Conservation (phyloP, 129 eudicot genomes). For the Lactuca sativa region DNA sequence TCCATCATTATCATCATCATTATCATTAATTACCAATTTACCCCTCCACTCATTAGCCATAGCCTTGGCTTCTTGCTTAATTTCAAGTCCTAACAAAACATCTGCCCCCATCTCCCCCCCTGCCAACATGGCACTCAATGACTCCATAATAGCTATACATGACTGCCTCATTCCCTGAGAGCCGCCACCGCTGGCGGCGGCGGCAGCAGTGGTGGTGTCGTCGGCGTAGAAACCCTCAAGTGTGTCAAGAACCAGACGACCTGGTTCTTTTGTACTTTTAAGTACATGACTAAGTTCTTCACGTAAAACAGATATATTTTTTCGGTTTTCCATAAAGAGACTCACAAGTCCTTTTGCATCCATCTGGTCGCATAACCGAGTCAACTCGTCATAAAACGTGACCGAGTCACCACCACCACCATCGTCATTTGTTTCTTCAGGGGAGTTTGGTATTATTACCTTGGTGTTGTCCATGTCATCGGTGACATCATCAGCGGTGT, state of each 20-base stretch:
- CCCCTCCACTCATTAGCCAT: conserved; percentile 56
- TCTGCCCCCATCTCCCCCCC: conserved; percentile 35
- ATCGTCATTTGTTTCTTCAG: conserved; percentile 17
- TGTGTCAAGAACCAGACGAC: conserved; percentile 43
- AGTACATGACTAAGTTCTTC: conserved; percentile 52
- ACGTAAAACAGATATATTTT: conserved; percentile 20
- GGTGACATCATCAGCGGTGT: conserved; percentile 23
- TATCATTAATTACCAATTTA: conserved; percentile 45
- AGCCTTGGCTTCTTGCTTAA: conserved; percentile 57
- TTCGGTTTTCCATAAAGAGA: conserved; percentile 42
- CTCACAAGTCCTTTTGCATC: conserved; percentile 56
- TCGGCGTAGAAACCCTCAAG: conserved; percentile 50
- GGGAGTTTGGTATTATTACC: background rate
- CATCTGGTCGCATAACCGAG: conserved; percentile 59
- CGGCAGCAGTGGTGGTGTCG: background rate
- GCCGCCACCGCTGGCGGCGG: background rate
- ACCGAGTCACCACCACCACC: conserved; percentile 33
- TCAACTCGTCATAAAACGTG: conserved; percentile 49
- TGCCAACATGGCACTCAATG: conserved; percentile 54
- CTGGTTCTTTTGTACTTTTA: conserved; percentile 45
- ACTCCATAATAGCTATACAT: conserved; percentile 46
- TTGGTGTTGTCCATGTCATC: conserved; percentile 31
- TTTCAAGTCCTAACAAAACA: conserved; percentile 41
- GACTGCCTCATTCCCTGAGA: conserved; percentile 44
- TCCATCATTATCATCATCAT: conserved; percentile 43